These are phyloP conservation scores for Xylariales sp. DNA, from an alignment of 2,329 filamentous ascomycete species.

Conservation along the genomic window DNA sequence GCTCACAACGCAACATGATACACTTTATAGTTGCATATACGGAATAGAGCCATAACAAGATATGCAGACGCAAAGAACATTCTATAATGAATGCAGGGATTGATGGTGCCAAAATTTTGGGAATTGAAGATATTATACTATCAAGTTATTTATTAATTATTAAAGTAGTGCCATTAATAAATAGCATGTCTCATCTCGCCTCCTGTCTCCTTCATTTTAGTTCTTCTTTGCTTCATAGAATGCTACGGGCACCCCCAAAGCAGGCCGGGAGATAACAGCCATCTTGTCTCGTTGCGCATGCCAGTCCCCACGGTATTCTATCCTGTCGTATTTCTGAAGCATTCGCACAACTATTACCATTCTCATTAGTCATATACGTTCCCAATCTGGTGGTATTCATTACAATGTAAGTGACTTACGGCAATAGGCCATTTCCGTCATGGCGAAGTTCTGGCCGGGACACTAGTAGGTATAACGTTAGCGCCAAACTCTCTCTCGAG, in stretches of 20 bases:
- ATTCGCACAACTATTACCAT: conserved; percentile 33
- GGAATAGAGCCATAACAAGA: neutral
- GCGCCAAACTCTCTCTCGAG: neutral
- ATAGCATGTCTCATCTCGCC: no score
- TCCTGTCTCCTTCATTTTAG: neutral
- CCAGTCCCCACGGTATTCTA: conserved; percentile 41
- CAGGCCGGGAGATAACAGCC: conserved; percentile 34
- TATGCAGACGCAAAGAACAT: neutral
- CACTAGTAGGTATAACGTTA: conserved; percentile 35
- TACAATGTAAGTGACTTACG: conserved; percentile 23
- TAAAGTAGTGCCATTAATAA: neutral
- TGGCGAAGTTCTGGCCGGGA: conserved; percentile 41
- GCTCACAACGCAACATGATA: neutral
- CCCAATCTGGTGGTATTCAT: neutral
- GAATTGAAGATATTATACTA: neutral
- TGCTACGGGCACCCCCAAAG: conserved; percentile 37
- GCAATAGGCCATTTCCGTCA: conserved; percentile 41
- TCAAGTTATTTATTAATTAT: conserved; percentile 14
- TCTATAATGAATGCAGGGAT: neutral
- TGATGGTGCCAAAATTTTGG: neutral
- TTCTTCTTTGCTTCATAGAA: conserved; percentile 29
- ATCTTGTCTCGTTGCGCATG: conserved; percentile 37
- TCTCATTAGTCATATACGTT: neutral
- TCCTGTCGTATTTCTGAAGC: conserved; percentile 39
- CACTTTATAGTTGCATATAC: conserved; percentile 1